These are phyloP conservation scores for Wickerhamiella nectarea DNA, from an alignment of 805 yeast species.

Conservation along the genomic window DNA sequence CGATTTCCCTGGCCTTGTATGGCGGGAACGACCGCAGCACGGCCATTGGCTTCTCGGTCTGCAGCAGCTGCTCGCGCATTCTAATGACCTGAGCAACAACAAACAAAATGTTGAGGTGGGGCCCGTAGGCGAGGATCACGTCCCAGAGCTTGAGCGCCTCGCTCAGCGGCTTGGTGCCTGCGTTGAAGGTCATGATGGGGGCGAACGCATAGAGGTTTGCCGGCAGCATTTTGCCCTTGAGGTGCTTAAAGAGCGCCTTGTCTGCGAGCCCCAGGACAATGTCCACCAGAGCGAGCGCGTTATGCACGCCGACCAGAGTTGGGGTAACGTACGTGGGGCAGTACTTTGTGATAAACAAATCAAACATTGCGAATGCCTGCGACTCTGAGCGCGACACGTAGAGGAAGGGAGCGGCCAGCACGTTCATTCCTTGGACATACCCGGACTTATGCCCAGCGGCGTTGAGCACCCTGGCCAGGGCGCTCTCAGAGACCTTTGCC, in stretches of 20 bases:
- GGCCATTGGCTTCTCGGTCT: constrained; percentile 56
- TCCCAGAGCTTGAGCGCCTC: constrained; percentile 80
- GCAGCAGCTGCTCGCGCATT: constrained; percentile 49
- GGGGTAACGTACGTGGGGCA: constrained; percentile 72
- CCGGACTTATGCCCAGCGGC: constrained; percentile 38
- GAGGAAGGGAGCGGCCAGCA: constrained; percentile 69
- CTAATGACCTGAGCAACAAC: constrained; percentile 70
- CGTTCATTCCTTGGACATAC: constrained; percentile 82
- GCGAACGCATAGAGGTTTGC: constrained; percentile 78
- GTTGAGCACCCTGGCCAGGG: constrained; percentile 54
- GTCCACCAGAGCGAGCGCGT: constrained; percentile 63
- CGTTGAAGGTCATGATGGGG: constrained; percentile 60
- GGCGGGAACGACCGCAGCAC: constrained; percentile 58
- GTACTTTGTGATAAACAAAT: constrained; percentile 43
- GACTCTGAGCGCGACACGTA: constrained; percentile 70
- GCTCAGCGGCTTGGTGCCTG: constrained; percentile 73
- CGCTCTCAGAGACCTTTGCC: constrained; percentile 50
- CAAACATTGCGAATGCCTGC: constrained; percentile 64
- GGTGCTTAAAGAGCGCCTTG: constrained; percentile 46
- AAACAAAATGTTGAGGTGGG: constrained; percentile 72
- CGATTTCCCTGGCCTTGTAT: constrained; percentile 58
- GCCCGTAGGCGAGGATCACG: constrained; percentile 78
- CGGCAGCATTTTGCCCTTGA: constrained; percentile 51
- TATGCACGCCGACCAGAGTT: constrained; percentile 66
- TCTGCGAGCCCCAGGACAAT: constrained; percentile 57